Base-by-base conservation (phyloP, 768 basidiomycete genomes). In the Podaxis sp. region DNA sequence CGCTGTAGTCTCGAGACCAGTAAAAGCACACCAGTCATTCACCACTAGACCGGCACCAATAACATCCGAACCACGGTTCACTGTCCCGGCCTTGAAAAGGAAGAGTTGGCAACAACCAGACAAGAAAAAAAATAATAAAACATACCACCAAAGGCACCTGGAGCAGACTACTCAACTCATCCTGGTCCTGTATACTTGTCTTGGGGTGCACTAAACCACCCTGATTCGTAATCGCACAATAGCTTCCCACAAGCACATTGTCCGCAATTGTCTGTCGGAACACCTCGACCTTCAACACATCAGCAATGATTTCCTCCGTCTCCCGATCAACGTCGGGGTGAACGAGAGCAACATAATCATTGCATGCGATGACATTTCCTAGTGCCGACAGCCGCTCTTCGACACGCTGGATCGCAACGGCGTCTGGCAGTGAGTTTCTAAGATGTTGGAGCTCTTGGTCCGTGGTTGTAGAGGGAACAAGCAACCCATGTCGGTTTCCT, bases 1-100 rank as follows among this genome's bases (percentile, higher is more conserved):
- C 43, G 97, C 97, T n/a, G 97, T 99, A 64, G 97, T 98, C 72
- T 99, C 97, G 29, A 97, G 82, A 38, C 97, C 97, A n/a, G 95
- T 94, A 77, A 98, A 98, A 9, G 97, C 97, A 78, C 93, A 94
- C 97, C 97, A 98, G 74, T 98, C 97, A 70, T 99, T 99, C 61
- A 98, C 97, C 60, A 99, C 94, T 37, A 98, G 82, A 33, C 97
- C 97, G 8, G 96, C 97, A 33, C 97, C 97, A 66, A 99, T 89
- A 40, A 98, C 95, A 70, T 98, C 97, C 52, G 95, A 97, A 69
- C 97, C 97, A 72, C 97, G 89, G 76, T 98, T 99, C 64, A 99
- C 94, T 2, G 97, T 98, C 24, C 97, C 97, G 55, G 97, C 95
- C 94, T 96, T 65, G 3, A 54, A 38, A 33, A 6, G 7, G 41